Evolutionary conservation across 345 rosid genomes (phyloP), one percentile per base, ranked within the genome.

Genomic region (Anastatica hierochuntica): DNA sequence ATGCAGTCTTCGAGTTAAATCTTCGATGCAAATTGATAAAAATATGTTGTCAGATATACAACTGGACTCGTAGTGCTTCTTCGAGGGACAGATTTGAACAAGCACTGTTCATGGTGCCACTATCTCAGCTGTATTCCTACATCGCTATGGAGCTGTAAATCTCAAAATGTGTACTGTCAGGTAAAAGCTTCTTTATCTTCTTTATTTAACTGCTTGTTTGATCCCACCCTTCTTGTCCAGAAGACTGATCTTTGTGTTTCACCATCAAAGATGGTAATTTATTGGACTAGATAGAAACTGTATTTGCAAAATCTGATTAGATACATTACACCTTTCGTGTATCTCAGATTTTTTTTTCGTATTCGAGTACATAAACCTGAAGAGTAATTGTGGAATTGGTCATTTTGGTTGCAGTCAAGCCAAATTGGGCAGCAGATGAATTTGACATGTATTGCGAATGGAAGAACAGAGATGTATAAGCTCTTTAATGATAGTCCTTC

Each of bases 101-200:
- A 81, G 19, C 74, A 74, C 38, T 94, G 97, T 76, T 72, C 87
- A 1, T 85, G 95, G 97, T 94, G 97, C 59, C 97, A 79, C 68
- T 78, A 83, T 47, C 58, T 94, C 69, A 83, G 80, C 40, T 94
- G 99, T 29, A 58, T 92, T 42, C 95, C 99, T 11, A 79, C 87
- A n/a, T 77, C 85, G 0, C 68, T 68, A 36, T 83, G 99, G 95
- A 81, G 72, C 67, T 88, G 99, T 82, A 80, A 72, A 43, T 50
- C 72, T 14, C 63, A 42, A 7, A 58, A 60, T 51, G 77, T 66
- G 9, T 69, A 49, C 55, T 90, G 98, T 45, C 57, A 77, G 89
- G 95, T 90, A 75, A 38, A 18, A n/a, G n/a, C n/a, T n/a, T n/a
- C n/a, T n/a, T n/a, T n/a, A n/a, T n/a, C n/a, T n/a, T n/a, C n/a